Conservation (phyloP, 495 filamentous ascomycete species). For the Penicillium paxilli region DNA sequence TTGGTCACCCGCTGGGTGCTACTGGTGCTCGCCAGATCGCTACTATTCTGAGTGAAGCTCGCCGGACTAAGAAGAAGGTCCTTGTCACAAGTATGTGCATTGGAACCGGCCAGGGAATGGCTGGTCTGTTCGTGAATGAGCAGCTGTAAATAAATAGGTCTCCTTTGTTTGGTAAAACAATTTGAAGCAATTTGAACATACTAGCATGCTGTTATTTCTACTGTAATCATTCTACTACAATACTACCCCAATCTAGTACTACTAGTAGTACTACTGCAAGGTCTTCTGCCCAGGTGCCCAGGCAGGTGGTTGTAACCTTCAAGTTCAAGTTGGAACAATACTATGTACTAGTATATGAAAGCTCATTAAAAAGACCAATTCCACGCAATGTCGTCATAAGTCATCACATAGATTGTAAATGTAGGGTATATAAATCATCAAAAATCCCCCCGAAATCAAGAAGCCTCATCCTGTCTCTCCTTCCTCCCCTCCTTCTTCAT, state of each 20-base stretch:
- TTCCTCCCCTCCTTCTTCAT: constrained; percentile 54
- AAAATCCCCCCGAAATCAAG: neutral
- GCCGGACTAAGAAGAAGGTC: constrained; percentile 78
- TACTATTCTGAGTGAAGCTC: constrained; percentile 78
- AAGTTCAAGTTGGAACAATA: too few relatives aligned
- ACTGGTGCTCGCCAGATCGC: constrained; percentile 81
- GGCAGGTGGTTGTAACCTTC: too few relatives aligned
- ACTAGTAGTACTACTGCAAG: neutral
- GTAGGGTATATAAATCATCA: neutral
- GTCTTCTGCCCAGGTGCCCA: too few relatives aligned
- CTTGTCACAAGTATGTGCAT: constrained; percentile 87
- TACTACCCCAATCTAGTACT: too few relatives aligned
- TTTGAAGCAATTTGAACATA: neutral
- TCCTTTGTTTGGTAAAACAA: neutral
- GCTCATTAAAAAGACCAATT: neutral
- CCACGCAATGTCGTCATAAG: neutral
- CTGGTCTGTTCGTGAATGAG: constrained; percentile 82
- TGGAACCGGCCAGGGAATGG: constrained; percentile 82
- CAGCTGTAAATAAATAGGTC: constrained; percentile 41
- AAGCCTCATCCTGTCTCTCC: constrained; percentile 27
- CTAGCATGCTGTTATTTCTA: neutral
- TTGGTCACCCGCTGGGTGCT: constrained; percentile 80
- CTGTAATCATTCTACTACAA: too few relatives aligned
- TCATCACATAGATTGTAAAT: neutral
- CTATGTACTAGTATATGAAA: too few relatives aligned